phyloP scores from a whole-genome alignment of 129 eudicot species.

The Flaveria bidentis region DNA sequence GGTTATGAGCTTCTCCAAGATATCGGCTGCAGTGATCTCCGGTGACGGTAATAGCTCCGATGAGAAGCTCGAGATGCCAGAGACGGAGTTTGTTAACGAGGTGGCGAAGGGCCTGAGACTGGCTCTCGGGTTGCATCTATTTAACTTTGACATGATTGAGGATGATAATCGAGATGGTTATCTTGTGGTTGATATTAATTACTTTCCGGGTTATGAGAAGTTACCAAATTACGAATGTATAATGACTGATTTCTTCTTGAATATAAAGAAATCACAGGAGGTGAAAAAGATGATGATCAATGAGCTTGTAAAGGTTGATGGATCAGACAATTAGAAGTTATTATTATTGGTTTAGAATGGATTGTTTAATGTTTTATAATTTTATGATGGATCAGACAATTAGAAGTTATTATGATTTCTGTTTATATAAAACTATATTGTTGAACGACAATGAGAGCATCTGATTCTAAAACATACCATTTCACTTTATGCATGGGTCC shows the following conservation, averaged over 20 bases:
- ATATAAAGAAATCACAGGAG: slow-evolving; percentile 35
- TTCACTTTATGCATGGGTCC: too few relatives aligned
- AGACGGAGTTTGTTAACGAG: slow-evolving; percentile 40
- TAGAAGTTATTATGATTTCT: too few relatives aligned
- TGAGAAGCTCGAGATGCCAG: slow-evolving; percentile 44
- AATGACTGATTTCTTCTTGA: slow-evolving; percentile 59
- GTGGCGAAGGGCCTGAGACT: slow-evolving; percentile 50
- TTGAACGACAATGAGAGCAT: too few relatives aligned
- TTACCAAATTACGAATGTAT: slow-evolving; percentile 53
- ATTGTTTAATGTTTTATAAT: neutral
- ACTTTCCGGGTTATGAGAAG: slow-evolving; percentile 82
- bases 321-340: neutral
- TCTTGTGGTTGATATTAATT: slow-evolving; percentile 71
- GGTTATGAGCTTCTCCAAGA: slow-evolving; percentile 40
- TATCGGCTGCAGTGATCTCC: slow-evolving; percentile 42
- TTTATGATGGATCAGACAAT: too few relatives aligned
- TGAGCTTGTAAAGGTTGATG: slow-evolving; percentile 7
- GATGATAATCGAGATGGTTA: slow-evolving; percentile 47
- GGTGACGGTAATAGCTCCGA: slow-evolving; percentile 3
- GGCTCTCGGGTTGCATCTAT: slow-evolving; percentile 47
- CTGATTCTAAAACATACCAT: too few relatives aligned
- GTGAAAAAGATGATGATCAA: slow-evolving; percentile 19
- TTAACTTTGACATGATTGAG: slow-evolving; percentile 75
- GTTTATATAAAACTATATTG: too few relatives aligned
- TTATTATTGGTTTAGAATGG: neutral